These are phyloP conservation scores for Trichosanthes cucumerina DNA, from an alignment of 306 rosid genomes.

Conservation along the genomic window DNA sequence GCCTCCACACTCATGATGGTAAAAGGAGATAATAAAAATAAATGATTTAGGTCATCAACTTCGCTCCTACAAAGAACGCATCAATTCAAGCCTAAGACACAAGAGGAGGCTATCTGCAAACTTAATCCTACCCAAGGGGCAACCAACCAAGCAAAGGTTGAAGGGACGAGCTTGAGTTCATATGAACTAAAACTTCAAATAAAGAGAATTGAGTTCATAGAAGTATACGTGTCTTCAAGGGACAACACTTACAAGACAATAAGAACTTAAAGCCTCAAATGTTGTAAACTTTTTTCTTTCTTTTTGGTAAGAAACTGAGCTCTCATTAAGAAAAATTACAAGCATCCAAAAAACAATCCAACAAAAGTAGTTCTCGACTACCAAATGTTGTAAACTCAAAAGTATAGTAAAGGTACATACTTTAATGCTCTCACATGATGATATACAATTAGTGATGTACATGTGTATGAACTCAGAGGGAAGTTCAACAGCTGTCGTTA, in stretches of 20 bases:
- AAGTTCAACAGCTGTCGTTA: slow-evolving; percentile 90
- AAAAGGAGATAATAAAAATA: not conserved
- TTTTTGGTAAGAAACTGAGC: not conserved
- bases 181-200: not conserved
- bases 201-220: not conserved
- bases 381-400: not conserved
- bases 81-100: not conserved
- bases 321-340: not conserved
- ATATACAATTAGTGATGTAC: slow-evolving; percentile 95
- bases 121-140: not conserved
- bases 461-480: slow-evolving; percentile 90
- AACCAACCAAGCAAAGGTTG: not conserved
- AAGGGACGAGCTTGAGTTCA: not conserved
- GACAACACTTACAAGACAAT: not conserved
- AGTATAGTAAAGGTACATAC: slow-evolving; percentile 24
- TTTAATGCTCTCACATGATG: slow-evolving; percentile 95
- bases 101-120: not conserved
- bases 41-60: not conserved
- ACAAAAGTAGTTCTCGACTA: not conserved
- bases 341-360: not conserved
- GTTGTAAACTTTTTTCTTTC: not conserved
- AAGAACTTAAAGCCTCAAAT: not conserved
- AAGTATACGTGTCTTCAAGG: not conserved
- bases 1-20: not conserved
- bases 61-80: not conserved